Evolutionary conservation across 768 basidiomycete species (phyloP), one percentile per base, ranked within the genome.

Genomic region (Suillus alpinus): DNA sequence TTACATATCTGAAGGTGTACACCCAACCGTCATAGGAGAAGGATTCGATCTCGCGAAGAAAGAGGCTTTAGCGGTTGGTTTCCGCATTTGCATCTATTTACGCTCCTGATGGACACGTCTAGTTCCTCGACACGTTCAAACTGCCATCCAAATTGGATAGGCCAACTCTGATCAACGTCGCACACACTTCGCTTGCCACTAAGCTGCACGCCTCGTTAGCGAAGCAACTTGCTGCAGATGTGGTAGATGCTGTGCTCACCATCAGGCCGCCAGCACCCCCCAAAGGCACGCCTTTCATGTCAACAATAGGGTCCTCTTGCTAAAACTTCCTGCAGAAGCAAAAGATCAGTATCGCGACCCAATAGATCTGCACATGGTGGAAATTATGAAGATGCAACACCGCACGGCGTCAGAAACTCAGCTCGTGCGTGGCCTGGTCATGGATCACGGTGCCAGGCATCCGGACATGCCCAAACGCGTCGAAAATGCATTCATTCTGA

Each of bases 311-410:
- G 74, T 73, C 51, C 63, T 44, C 66, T 61, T 57, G 60, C 65
- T 68, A 66, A 68, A 66, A 66, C 57, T 63, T 65, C 63, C 59
- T 59, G 57, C 65, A 89, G 86, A 84, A 63, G 74, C 83, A 20
- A 77, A 79, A 63, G 87, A 89, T 69, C 85, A 87, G 66, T 90
- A 85, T 81, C 83, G 83, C 57, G 88, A 95, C 67, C 94, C 95
- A 55, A 95, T 98, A 71, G 97, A 99, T 79, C 81, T 99, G 59
- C 96, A 98, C 78, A 99, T 99, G 97, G 80, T 99, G 56, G 97
- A 99, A 78, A 88, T 98, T 63, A 98, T 98, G 97, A 98, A 98
- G 80, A 99, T 99, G 97, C 96, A 97, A 75, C 97, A 99, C 78
- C 91, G 95, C 68, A 95, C 91, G 46, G 94, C 97, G 63, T 94